Base-by-base conservation (phyloP, 2,329 filamentous ascomycete genomes). In the Leptographium lundbergii region DNA sequence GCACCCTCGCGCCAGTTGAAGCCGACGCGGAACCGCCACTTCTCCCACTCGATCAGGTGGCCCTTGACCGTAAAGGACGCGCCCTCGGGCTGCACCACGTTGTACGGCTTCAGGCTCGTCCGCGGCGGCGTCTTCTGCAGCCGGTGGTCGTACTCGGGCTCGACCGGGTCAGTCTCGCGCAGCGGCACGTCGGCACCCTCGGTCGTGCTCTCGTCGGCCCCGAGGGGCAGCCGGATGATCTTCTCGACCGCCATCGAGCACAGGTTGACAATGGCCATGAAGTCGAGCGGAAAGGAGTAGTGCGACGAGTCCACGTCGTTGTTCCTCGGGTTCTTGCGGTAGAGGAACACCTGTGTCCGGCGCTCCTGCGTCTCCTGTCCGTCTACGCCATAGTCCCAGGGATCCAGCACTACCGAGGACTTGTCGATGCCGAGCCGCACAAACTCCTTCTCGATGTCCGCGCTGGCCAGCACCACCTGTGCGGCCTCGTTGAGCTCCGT, bases 21-120 rank as follows among this genome's bases (percentile, higher is more conserved):
- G 42, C 80, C 79, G 3, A 91, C 77, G 5, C 86, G 76, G 72
- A 90, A 86, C 1, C 78, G 75, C 85, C 86, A 89, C 64, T 86
- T 83, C 67, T 86, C 81, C 83, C 82, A 86, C 59, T 76, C 70
- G 6, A 83, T 65, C n/a, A 72, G 68, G 55, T 74, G 74, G 65
- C 79, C 72, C 60, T 73, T 72, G 11, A 87, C 75, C 0, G 71
- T 74, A 70, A 90, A 65, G 2, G 61, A 63, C 9, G 62, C 55
- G 10, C 63, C 63, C 48, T 63, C 36, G 1, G 63, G 61, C 59
- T 65, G 63, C 6, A 25, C 32, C 22, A 63, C 58, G 17, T 29
- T 78, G 61, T 84, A 73, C 1, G 81, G 81, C 70, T 85, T 86
- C 47, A 78, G 67, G 60, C 75, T 75, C 60, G 73, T 74, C 25